Percentiles rank a stretch among this genome's conserved stretches.
Evolutionary conservation across 75 land plant genomes (phyloP).

Genomic region (Adiantum capillusveneris): DNA sequence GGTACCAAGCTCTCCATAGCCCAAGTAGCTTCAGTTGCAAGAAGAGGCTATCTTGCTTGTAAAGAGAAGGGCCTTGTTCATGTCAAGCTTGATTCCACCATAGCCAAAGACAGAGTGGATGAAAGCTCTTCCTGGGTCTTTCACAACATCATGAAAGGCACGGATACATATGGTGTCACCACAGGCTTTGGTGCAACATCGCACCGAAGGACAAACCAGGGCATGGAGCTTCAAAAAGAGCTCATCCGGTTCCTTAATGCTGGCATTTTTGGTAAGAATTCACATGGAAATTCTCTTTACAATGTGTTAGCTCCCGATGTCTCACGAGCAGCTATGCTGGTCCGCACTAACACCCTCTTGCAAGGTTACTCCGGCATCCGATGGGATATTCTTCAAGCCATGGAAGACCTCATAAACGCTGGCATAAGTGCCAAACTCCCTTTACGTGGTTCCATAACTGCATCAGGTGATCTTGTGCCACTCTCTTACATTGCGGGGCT

Average conservation of each 20-base stretch:
- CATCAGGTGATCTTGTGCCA: slow-evolving; percentile 78
- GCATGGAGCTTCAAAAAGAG: slow-evolving; percentile 52
- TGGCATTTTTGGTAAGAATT: slow-evolving; percentile 58
- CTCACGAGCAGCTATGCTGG: slow-evolving; percentile 63
- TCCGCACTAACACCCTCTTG: slow-evolving; percentile 73
- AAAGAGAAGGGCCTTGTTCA: slow-evolving; percentile 3
- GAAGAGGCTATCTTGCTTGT: background rate
- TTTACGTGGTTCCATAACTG: slow-evolving; percentile 77
- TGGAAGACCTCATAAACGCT: slow-evolving; percentile 52
- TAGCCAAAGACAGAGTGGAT: slow-evolving; percentile 41
- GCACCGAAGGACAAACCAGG: slow-evolving; percentile 49
- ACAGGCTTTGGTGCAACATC: slow-evolving; percentile 60
- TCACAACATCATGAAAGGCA: slow-evolving; percentile 32
- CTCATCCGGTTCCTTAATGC: slow-evolving; percentile 81
- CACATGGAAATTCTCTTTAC: background rate
- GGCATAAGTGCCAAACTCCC: slow-evolving; percentile 68
- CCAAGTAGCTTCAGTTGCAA: slow-evolving; percentile 53
- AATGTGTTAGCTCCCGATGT: slow-evolving; percentile 33
- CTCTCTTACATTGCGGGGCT: slow-evolving; percentile 87
- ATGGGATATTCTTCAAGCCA: slow-evolving; percentile 64
- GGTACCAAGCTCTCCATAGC: slow-evolving; percentile 42
- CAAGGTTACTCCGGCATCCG: slow-evolving; percentile 91
- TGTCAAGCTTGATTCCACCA: slow-evolving; percentile 38
- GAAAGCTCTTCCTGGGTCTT: slow-evolving; percentile 42
- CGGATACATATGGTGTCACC: slow-evolving; percentile 47